Percentiles rank a stretch among this genome's conserved stretches.
These are phyloP conservation scores for Actinidia arguta DNA, from an alignment of 179 eudicot genomes.

Conservation along the genomic window DNA sequence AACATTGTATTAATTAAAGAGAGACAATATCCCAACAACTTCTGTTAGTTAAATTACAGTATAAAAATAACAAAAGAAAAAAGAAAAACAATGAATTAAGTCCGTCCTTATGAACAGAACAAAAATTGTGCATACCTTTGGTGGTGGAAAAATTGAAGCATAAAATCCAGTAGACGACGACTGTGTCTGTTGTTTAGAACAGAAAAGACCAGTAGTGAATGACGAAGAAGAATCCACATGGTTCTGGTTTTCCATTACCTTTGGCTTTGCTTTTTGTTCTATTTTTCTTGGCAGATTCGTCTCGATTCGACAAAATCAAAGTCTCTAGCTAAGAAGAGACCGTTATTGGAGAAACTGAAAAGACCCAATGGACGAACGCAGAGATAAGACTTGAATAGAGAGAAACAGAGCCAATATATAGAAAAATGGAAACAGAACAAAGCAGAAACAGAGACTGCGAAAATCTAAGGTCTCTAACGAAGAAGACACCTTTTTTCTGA, in stretches of 20 bases:
- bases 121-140: constrained; percentile 17
- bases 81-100: not conserved
- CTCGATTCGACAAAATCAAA: not conserved
- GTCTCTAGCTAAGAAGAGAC: too few species aligned
- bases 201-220: constrained; percentile 26
- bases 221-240: constrained; percentile 27
- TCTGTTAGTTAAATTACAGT: not conserved
- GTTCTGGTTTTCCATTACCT: constrained; percentile 15
- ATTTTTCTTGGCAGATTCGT: not conserved
- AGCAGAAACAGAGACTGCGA: too few species aligned
- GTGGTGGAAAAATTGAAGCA: constrained; percentile 31
- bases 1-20: not conserved
- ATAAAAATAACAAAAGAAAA: not conserved
- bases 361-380: too few species aligned
- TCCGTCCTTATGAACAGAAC: not conserved
- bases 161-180: constrained; percentile 25
- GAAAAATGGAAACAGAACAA: too few species aligned
- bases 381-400: too few species aligned
- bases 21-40: not conserved
- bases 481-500: too few species aligned
- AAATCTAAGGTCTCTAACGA: too few species aligned
- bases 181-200: constrained; percentile 13
- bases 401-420: too few species aligned
- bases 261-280: not conserved
- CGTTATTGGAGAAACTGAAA: too few species aligned